Conservation (phyloP, 306 rosid genomes). For the Morella rubra region DNA sequence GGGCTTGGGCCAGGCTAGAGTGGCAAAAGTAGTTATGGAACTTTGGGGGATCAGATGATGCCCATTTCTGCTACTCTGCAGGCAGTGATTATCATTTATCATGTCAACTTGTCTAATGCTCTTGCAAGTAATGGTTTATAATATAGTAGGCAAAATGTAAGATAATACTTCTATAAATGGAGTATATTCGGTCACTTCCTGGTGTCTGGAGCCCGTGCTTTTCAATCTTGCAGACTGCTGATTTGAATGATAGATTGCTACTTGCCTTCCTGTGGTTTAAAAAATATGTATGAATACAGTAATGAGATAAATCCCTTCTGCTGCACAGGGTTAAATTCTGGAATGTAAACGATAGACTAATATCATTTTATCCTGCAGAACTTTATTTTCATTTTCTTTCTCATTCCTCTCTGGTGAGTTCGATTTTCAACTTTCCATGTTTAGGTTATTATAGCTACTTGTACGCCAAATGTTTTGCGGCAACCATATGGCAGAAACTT, state of each 20-base stretch:
- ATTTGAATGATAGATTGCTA: not conserved
- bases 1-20: not conserved
- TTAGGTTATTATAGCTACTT: conserved; percentile 89
- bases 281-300: not conserved
- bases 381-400: not conserved
- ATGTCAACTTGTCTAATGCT: not conserved
- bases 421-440: not conserved
- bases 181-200: not conserved
- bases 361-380: not conserved
- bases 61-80: not conserved
- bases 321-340: not conserved
- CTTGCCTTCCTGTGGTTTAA: not conserved
- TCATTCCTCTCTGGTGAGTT: not conserved
- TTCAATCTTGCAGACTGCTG: not conserved
- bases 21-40: not conserved
- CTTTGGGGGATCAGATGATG: not conserved
- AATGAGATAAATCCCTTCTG: not conserved
- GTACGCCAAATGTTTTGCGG: conserved; percentile 91
- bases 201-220: not conserved
- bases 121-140: not conserved
- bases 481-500: conserved; percentile 83
- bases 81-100: not conserved
- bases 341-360: not conserved
- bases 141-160: not conserved
- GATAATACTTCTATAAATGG: not conserved